These are phyloP conservation scores for Paratrimastix pyriformis DNA, from an alignment of 78 protist genomes.

Conservation along the genomic window DNA sequence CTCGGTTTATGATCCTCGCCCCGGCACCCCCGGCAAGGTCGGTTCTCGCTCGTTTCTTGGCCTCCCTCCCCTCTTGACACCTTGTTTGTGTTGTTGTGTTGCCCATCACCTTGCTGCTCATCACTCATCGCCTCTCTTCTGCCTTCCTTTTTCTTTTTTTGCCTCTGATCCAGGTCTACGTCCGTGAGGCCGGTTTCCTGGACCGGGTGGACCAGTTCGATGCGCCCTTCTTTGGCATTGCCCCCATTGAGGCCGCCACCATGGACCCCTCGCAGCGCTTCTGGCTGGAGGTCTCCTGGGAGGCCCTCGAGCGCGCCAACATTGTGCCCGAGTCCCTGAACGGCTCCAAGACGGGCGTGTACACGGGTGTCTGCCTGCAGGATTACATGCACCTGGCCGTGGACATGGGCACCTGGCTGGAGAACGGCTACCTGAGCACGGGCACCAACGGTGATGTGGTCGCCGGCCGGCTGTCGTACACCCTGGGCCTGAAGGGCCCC, in stretches of 20 bases:
- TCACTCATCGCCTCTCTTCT: too few relatives aligned
- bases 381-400: background rate
- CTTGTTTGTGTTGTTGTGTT: too few relatives aligned
- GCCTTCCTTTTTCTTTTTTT: too few relatives aligned
- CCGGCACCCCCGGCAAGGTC: too few relatives aligned
- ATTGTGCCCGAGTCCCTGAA: background rate
- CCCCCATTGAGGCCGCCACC: constrained; percentile 42
- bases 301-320: constrained; percentile 29
- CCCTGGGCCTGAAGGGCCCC: background rate
- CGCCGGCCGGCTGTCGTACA: too few relatives aligned
- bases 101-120: too few relatives aligned
- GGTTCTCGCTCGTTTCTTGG: too few relatives aligned
- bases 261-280: constrained; percentile 78
- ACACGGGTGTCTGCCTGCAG: background rate
- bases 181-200: constrained; percentile 10
- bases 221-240: constrained; percentile 6
- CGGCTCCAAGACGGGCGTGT: background rate
- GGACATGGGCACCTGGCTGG: background rate
- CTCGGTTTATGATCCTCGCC: too few relatives aligned
- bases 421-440: background rate
- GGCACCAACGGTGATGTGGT: background rate
- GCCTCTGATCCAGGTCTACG: too few relatives aligned
- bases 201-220: constrained; percentile 2
- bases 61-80: too few relatives aligned
- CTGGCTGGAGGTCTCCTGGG: constrained; percentile 37